A percentile compares a stretch with the other conserved stretches of the same genome.
Evolutionary conservation across 345 rosid genomes (phyloP).

Genomic region (Heritiera fomes): DNA sequence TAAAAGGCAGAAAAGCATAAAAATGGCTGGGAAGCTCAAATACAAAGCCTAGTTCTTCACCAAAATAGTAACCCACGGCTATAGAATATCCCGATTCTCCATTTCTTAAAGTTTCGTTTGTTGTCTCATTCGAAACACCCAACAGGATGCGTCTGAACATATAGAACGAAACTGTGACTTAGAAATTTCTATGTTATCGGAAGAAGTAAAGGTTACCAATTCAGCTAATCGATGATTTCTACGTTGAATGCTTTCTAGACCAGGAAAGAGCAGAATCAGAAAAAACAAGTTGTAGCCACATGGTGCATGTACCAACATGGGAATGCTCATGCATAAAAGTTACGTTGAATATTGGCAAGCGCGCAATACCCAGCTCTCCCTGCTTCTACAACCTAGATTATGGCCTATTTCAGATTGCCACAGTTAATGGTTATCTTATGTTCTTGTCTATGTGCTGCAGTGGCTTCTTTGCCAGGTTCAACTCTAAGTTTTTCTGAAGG

Average conservation of each 20-base stretch:
- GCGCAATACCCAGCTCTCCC: neutral
- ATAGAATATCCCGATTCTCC: neutral
- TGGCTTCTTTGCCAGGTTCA: neutral
- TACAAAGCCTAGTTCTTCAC: constrained; percentile 2
- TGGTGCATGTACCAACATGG: neutral
- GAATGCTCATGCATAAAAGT: neutral
- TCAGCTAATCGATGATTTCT: neutral
- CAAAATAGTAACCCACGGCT: neutral
- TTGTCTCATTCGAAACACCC: neutral
- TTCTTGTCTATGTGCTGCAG: neutral
- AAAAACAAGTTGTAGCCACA: neutral
- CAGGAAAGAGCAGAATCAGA: neutral
- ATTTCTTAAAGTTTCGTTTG: neutral
- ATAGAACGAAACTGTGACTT: neutral
- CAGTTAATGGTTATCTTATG: neutral
- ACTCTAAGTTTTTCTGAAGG: neutral
- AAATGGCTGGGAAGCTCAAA: neutral
- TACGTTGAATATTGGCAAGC: neutral
- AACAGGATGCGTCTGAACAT: neutral
- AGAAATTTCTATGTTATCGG: neutral
- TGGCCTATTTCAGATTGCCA: neutral
- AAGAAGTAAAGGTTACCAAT: neutral
- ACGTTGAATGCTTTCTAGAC: neutral
- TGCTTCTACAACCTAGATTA: neutral
- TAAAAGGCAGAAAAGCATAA: too few species aligned